phyloP scores from a whole-genome alignment of 106 monocot species.

The Dendrobium huoshanense region DNA sequence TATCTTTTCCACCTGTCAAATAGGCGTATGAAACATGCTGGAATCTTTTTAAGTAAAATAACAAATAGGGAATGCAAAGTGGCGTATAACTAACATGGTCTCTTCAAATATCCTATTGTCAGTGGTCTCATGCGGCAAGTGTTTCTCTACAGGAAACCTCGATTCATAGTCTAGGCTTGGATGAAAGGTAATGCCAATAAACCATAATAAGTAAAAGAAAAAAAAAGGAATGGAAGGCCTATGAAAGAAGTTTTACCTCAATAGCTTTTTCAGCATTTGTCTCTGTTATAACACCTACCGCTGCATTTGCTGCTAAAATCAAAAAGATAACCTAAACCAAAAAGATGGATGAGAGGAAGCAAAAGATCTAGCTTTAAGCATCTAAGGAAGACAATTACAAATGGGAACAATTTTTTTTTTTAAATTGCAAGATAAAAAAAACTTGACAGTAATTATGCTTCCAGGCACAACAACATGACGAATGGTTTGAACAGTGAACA shows the following conservation, averaged over 20 bases:
- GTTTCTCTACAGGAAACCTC: not conserved
- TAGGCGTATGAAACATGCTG: not conserved
- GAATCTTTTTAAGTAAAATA: not conserved
- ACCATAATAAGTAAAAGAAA: not conserved
- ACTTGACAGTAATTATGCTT: not conserved
- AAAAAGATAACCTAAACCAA: conserved; percentile 76
- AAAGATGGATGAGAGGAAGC: not conserved
- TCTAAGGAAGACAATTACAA: not conserved
- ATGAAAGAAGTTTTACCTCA: conserved; percentile 35
- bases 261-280: conserved; percentile 99
- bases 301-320: conserved; percentile 98
- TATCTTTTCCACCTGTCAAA: not conserved
- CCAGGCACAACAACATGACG: not conserved
- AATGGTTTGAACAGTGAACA: not conserved
- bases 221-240: not conserved
- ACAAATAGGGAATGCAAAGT: too few relatives aligned
- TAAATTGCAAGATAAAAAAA: not conserved
- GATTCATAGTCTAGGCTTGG: not conserved
- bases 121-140: not conserved
- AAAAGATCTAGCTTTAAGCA: not conserved
- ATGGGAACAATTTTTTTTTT: not conserved
- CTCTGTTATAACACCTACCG: conserved; percentile 99
- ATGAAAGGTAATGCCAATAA: not conserved
- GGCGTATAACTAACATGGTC: not conserved
- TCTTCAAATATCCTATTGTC: not conserved